Conservation (phyloP, 768 basidiomycete species). For the Podaxis sp. region DNA sequence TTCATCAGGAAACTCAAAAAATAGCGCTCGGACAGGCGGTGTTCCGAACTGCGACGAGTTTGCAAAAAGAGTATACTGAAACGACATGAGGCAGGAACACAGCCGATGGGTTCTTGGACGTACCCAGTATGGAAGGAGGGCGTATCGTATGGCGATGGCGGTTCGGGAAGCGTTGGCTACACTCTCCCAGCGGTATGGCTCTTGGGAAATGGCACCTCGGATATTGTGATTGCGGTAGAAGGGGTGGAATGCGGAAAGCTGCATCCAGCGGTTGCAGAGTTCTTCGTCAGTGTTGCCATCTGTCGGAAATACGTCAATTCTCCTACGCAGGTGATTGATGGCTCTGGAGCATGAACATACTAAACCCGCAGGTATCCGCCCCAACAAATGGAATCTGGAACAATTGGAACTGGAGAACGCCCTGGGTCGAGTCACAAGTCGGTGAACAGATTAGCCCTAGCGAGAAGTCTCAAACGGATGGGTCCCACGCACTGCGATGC, state of each 20-base stretch:
- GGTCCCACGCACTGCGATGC: conserved; percentile 42
- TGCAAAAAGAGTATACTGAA: conserved; percentile 71
- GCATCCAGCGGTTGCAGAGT: conserved; percentile 85
- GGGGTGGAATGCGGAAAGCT: conserved; percentile 77
- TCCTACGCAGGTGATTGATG: conserved; percentile 20
- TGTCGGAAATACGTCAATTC: conserved; percentile 18
- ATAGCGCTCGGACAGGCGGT: conserved; percentile 72
- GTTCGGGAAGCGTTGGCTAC: conserved; percentile 73
- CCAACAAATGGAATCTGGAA: conserved; percentile 86
- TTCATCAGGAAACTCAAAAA: conserved; percentile 77
- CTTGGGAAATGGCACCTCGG: conserved; percentile 67
- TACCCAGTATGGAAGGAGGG: conserved; percentile 79
- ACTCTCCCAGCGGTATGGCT: conserved; percentile 80
- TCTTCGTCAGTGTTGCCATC: conserved; percentile 75
- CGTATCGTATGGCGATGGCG: conserved; percentile 71
- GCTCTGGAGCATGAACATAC: conserved; percentile 28
- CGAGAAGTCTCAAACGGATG: conserved; percentile 10
- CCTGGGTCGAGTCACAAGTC: conserved; percentile 37
- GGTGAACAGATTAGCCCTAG: conserved; percentile 9
- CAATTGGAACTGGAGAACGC: conserved; percentile 78
- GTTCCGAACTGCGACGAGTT: conserved; percentile 64
- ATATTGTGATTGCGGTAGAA: conserved; percentile 83
- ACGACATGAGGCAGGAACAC: conserved; percentile 6
- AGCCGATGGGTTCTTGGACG: conserved; percentile 22
- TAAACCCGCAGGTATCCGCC: conserved; percentile 74